Evolutionary conservation across 441 rosid species (phyloP), one percentile per base, ranked within the genome.

Genomic region (Biscutella auriculata): DNA sequence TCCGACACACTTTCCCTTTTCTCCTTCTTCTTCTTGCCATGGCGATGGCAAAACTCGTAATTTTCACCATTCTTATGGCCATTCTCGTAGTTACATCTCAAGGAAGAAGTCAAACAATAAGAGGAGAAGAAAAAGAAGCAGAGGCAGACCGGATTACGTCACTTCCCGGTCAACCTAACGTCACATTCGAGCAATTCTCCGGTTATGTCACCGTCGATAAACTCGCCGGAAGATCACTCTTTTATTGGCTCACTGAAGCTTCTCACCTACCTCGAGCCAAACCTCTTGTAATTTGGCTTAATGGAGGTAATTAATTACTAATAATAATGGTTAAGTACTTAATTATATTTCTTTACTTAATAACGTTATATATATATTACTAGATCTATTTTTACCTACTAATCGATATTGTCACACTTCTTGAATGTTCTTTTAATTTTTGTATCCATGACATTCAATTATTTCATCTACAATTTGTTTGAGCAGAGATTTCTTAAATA

Each of bases 211-310:
- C 85, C 27, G 96, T 87, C 21, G 68, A 81, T 67, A 60, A 71
- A 48, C 59, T 9, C 56, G 83, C 74, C 23, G 98, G 96, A 5
- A 79, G 96, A 72, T 90, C 97, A 45, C 88, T 93, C 62, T 93
- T 89, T 63, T 93, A 93, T 75, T 93, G 97, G 97, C 87, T 87
- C 19, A 79, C 96, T n/a, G 98, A 93, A 69, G 79, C 96, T 53
- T 36, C 64, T 32, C 53, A 54, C 12, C 21, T 59, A 10, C 93
- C 84, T 46, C 55, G 63, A 6, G 73, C 92, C 9, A 87, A 85
- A 64, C 95, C 98, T 49, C 63, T 89, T 40, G 95, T 93, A 8
- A 57, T 93, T 58, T 93, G 97, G 96, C 98, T 93, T 51, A 93
- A 93, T 58, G 98, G 98, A 80, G 98, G 98, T 93, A 33, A 65